These are phyloP conservation scores for Apiospora kogelbergensis DNA, from an alignment of 2,329 filamentous ascomycete genomes.

Conservation along the genomic window DNA sequence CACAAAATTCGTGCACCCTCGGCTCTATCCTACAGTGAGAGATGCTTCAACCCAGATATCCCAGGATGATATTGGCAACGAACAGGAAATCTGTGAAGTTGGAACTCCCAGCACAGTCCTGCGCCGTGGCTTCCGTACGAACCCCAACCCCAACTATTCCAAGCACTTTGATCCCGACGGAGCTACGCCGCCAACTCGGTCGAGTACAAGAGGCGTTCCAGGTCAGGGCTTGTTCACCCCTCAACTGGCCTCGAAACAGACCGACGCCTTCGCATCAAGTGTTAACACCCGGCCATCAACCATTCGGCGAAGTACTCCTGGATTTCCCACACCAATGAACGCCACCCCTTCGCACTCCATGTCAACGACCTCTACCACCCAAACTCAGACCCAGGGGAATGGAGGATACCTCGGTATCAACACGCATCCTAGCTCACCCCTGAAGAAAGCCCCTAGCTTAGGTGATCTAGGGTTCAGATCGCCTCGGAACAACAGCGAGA, in stretches of 20 bases:
- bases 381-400: conserved; percentile 23
- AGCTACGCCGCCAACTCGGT: conserved; percentile 30
- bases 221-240: conserved; percentile 46
- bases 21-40: conserved; percentile 75
- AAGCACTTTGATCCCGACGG: conserved; percentile 69
- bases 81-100: conserved; percentile 43
- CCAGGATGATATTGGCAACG: conserved; percentile 41
- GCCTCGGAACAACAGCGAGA: conserved; percentile 60
- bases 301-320: conserved; percentile 74
- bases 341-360: conserved; percentile 21
- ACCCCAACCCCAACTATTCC: conserved; percentile 79
- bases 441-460: conserved; percentile 74
- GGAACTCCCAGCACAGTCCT: conserved; percentile 62
- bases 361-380: conserved; percentile 18
- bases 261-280: conserved; percentile 34
- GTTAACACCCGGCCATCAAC: conserved; percentile 40
- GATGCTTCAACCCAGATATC: conserved; percentile 80
- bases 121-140: conserved; percentile 75
- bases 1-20: conserved; percentile 89
- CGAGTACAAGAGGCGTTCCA: conserved; percentile 35
- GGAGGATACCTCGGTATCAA: conserved; percentile 81
- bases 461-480: conserved; percentile 51
- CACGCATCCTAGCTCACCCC: conserved; percentile 76
- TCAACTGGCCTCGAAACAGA: conserved; percentile 25
- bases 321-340: conserved; percentile 52